phyloP scores from a whole-genome alignment of 2,329 filamentous ascomycete genomes.

The Trichoderma aggressivum region DNA sequence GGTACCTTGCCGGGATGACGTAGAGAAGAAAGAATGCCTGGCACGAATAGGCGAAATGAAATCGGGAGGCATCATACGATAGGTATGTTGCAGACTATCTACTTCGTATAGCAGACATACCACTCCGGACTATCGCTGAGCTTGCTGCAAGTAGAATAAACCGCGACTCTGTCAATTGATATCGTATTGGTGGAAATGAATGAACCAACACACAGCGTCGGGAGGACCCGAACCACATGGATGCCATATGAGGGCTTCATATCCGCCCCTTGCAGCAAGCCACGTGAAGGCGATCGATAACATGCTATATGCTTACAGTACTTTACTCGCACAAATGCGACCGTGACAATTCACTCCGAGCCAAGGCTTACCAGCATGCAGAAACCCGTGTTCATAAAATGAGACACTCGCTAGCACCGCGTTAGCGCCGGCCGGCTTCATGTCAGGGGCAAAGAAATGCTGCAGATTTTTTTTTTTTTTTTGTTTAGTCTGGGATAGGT shows the following conservation, averaged over 20 bases:
- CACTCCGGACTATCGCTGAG: background rate
- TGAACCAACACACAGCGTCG: too few relatives aligned
- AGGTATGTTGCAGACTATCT: background rate
- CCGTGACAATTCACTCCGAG: background rate
- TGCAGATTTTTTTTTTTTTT: background rate
- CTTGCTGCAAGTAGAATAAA: background rate
- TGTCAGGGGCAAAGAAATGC: background rate
- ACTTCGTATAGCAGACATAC: background rate
- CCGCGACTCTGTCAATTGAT: background rate
- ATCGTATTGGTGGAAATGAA: background rate
- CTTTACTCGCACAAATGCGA: background rate
- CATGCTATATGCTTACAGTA: background rate
- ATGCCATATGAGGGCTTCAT: background rate
- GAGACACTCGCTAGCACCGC: conserved; percentile 6
- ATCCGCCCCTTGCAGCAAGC: conserved; percentile 1
- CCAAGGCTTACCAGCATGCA: background rate
- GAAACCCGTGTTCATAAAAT: conserved; percentile 4
- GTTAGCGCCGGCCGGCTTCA: background rate
- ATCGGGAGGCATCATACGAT: background rate
- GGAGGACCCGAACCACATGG: conserved; percentile 13
- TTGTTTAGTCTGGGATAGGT: background rate
- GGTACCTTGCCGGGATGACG: background rate
- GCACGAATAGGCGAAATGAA: background rate
- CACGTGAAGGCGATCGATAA: background rate
- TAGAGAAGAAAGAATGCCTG: background rate